Conservation (phyloP, 176 grass and related monocot species). For the Themeda triandra region DNA sequence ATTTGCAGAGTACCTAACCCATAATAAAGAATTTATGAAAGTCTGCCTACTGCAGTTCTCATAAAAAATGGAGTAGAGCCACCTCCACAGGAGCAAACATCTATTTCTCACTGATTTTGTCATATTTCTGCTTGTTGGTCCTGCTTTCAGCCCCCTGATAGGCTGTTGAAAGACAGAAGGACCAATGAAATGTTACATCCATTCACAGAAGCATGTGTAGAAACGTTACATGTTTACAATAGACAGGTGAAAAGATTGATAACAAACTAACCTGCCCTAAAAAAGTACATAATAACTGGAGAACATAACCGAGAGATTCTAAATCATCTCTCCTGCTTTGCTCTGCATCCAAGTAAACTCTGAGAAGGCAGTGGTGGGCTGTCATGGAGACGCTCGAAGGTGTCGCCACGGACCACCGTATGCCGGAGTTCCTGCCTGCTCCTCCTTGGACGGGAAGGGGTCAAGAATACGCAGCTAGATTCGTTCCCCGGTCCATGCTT, state of each 20-base stretch:
- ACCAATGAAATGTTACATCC: neutral
- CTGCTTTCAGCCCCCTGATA: slow-evolving; percentile 73
- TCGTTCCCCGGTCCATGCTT: neutral
- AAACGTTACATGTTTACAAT: neutral
- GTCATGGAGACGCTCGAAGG: neutral
- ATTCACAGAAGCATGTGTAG: neutral
- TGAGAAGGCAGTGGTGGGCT: neutral
- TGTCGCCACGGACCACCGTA: neutral
- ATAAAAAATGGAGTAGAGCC: neutral
- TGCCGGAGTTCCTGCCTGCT: neutral
- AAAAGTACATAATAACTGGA: slow-evolving; percentile 86
- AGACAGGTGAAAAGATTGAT: neutral
- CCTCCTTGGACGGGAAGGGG: neutral
- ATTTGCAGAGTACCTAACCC: too few species aligned
- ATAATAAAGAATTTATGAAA: too few species aligned
- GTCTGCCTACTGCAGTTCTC: neutral
- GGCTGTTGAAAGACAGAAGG: slow-evolving; percentile 32
- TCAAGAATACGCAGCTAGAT: neutral
- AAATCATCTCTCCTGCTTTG: slow-evolving; percentile 85
- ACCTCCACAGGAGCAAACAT: slow-evolving; percentile 75
- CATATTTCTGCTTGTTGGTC: slow-evolving; percentile 86
- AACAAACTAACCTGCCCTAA: slow-evolving; percentile 63
- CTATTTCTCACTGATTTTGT: slow-evolving; percentile 85
- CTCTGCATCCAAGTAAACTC: slow-evolving; percentile 40
- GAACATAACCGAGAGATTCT: slow-evolving; percentile 77